phyloP scores from a whole-genome alignment of 148 eudicot genomes.

The Rhododendron henanense region DNA sequence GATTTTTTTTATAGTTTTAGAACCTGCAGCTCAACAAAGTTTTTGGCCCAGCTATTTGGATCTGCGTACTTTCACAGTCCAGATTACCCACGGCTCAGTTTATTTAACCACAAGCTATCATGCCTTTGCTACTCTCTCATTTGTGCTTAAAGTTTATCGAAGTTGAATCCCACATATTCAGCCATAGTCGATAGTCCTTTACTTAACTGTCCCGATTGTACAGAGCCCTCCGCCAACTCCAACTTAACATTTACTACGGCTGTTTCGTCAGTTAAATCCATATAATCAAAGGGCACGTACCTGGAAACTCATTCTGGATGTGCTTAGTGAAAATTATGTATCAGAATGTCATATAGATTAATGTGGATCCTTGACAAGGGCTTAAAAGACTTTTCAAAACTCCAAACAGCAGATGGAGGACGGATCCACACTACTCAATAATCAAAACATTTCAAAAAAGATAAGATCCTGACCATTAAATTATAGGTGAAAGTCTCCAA shows the following conservation, averaged over 20 bases:
- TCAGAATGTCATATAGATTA: not conserved
- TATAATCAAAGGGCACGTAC: not conserved
- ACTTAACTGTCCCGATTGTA: not conserved
- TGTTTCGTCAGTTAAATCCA: not conserved
- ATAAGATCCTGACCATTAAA: not conserved
- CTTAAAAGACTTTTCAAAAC: not conserved
- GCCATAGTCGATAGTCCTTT: not conserved
- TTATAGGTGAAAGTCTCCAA: not conserved
- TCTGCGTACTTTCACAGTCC: not conserved
- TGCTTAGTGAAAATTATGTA: not conserved
- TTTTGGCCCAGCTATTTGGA: not conserved
- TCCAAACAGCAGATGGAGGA: not conserved
- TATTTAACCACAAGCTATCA: not conserved
- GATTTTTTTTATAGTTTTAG: not conserved
- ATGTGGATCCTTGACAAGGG: not conserved
- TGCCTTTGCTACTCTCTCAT: not conserved
- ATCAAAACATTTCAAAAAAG: not conserved
- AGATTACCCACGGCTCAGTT: not conserved
- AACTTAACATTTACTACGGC: not conserved
- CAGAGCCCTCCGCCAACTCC: not conserved
- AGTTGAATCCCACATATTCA: not conserved
- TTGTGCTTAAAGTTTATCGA: not conserved
- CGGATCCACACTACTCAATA: not conserved
- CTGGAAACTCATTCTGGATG: not conserved
- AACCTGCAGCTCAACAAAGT: not conserved